Percentiles rank a stretch among this genome's conserved stretches.
These are phyloP conservation scores for Eugenia klotzschiana DNA, from an alignment of 441 rosid genomes.

Conservation along the genomic window DNA sequence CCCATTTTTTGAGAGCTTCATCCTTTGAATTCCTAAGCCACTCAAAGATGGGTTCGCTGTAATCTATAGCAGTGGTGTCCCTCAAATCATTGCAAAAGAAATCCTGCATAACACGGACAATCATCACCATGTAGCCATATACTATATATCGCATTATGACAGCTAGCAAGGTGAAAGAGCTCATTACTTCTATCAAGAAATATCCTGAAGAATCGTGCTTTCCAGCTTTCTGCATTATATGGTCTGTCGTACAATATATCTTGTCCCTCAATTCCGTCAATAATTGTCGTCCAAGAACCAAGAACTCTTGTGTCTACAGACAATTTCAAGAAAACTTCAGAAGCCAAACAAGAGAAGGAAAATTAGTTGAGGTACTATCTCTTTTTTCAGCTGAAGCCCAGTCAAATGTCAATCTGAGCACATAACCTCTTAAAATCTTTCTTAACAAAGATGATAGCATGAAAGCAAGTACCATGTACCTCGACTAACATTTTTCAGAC, in stretches of 20 bases:
- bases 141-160: neutral
- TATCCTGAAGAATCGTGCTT: constrained; percentile 68
- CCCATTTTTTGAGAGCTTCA: constrained; percentile 67
- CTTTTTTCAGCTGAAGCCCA: neutral
- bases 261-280: constrained; percentile 67
- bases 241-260: constrained; percentile 66
- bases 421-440: neutral
- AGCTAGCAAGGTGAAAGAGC: neutral
- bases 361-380: neutral
- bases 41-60: constrained; percentile 53
- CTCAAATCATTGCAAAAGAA: constrained; percentile 70
- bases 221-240: constrained; percentile 61
- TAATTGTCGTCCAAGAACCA: constrained; percentile 59
- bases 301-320: constrained; percentile 64
- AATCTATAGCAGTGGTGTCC: constrained; percentile 43
- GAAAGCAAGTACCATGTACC: neutral
- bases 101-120: constrained; percentile 30
- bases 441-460: neutral
- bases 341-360: neutral
- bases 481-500: neutral
- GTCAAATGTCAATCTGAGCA: constrained; percentile 1
- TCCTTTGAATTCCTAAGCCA: constrained; percentile 64
- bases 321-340: neutral
- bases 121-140: neutral
- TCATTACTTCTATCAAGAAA: constrained; percentile 71